These are phyloP conservation scores for Microsporum audouinii DNA, from an alignment of 2,329 filamentous ascomycete species.

Conservation along the genomic window DNA sequence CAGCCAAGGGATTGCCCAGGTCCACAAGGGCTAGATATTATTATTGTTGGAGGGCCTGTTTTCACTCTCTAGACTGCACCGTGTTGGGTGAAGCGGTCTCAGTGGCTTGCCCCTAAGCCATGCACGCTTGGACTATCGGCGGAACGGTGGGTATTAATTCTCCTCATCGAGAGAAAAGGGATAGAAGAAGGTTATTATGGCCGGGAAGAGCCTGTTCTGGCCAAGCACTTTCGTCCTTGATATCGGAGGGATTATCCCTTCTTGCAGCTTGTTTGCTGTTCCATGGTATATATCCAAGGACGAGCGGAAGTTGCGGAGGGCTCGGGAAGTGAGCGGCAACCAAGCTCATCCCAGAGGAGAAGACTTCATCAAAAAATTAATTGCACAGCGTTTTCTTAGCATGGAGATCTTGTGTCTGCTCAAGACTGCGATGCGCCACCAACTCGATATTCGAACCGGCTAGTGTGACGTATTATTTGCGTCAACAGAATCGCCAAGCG, in stretches of 20 bases:
- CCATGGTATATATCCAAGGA: not conserved
- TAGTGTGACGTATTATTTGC: slow-evolving; percentile 3
- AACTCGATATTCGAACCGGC: not conserved
- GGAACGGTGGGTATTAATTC: not conserved
- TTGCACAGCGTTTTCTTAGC: not conserved
- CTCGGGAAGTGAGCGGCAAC: not conserved
- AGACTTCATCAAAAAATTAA: not conserved
- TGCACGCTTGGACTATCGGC: not conserved
- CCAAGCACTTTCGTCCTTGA: not conserved
- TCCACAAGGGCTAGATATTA: not conserved
- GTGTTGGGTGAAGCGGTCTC: not conserved
- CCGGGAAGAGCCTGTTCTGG: too few species aligned
- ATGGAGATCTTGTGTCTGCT: not conserved
- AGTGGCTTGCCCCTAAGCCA: not conserved
- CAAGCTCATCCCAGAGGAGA: not conserved
- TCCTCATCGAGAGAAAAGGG: not conserved
- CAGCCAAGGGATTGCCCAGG: not conserved
- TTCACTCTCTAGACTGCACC: not conserved
- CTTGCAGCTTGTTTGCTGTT: not conserved
- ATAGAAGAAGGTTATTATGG: not conserved
- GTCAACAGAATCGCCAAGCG: not conserved
- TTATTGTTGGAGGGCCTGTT: not conserved
- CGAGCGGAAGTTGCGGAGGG: not conserved
- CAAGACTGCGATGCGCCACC: not conserved
- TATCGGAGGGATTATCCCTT: not conserved